Evolutionary conservation across 768 basidiomycete species (phyloP), one percentile per base, ranked within the genome.

Genomic region (Suillus discolor): DNA sequence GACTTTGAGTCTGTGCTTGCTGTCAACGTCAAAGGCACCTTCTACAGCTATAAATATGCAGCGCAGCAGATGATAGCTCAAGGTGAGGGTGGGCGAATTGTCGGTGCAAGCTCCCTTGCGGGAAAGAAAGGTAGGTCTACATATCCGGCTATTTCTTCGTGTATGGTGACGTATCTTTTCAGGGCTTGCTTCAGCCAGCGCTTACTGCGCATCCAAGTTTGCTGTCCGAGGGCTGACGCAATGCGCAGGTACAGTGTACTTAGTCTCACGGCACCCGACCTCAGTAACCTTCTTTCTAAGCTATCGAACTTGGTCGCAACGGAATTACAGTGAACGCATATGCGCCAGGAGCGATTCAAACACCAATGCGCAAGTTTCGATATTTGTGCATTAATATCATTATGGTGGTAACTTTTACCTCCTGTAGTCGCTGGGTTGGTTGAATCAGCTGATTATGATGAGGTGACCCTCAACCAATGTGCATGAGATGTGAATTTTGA

Each of bases 1-100:
- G 73, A 80, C 12, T 72, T 77, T 66, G 78, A 82, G 36, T 65
- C 67, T n/a, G 54, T 77, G 12, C 66, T 79, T n/a, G 64, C 75
- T 2, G 73, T 82, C 61, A 85, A 85, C 51, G 73, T 77, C 36
- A 76, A 75, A 20, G 81, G 84, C 6, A 73, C 74, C 0, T 75
- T 83, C 68, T 70, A 82, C 20, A 77, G 76, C 60, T 82, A 81
- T 67, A 83, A 82, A 66, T 73, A 78, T 59, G 83, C 81, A 15
- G 83, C 81, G 7, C 68, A 69, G 31, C 77, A 80, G 65, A 83
- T 83, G 83, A 72, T 84, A 57, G 75, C 77, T 36, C 83, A 80
- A 67, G 81, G 80, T 8, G 67, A 55, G 8, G 79, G 80, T 15
- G 82, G 82, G 1, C 72, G 81, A 20, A 82, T 84, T 18, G 76